Base-by-base conservation (phyloP, 2,329 filamentous ascomycete species). In the Fusarium scirpi region DNA sequence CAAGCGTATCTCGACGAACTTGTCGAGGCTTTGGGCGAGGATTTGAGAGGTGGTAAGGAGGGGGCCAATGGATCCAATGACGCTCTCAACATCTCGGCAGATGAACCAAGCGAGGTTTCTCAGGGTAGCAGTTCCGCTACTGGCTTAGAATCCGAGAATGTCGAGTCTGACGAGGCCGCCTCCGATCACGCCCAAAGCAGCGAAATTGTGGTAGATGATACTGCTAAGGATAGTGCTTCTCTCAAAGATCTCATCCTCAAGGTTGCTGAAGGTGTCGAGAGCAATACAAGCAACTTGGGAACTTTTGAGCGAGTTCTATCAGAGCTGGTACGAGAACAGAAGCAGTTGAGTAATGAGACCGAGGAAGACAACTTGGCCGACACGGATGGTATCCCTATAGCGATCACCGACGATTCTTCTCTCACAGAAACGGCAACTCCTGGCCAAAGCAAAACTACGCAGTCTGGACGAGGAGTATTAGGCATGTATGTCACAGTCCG, bases 401-500 rank as follows among this genome's bases (percentile, higher is more conserved):
- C 62, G 13, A 29, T 34, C 20, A 22, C 25, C 20, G 13, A 51
- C 11, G 10, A 53, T n/a, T 18, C 24, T 24, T n/a, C 29, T 11
- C 25, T 16, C 22, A n/a, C 15, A 48, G 20, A 29, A 22, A 41
- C 53, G 34, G 16, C 30, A 32, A 38, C 32, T 8, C 3, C 48
- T 49, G 16, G 11, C 4, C 20, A 58, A 30, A 34, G 43, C 13
- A 15, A 47, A 4, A 11, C n/a, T 10, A 18, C 15, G 22, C 25
- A 46, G 6, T 16, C 46, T 18, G 10, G 45, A 22, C 20, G 47
- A 12, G 48, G 62, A 27, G 45, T 76, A 6, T 81, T 94, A 27
- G 92, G 89, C 41, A 88, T 96, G 85, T 89, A 89, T 16, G 82
- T 98, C 58, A 91, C 89, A 0, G 83, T 93, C 52, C 88, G 88